Percentiles rank a stretch among this genome's conserved stretches.
Evolutionary conservation across 2,329 filamentous ascomycete genomes (phyloP).

Genomic region (Byssochlamys sp.): DNA sequence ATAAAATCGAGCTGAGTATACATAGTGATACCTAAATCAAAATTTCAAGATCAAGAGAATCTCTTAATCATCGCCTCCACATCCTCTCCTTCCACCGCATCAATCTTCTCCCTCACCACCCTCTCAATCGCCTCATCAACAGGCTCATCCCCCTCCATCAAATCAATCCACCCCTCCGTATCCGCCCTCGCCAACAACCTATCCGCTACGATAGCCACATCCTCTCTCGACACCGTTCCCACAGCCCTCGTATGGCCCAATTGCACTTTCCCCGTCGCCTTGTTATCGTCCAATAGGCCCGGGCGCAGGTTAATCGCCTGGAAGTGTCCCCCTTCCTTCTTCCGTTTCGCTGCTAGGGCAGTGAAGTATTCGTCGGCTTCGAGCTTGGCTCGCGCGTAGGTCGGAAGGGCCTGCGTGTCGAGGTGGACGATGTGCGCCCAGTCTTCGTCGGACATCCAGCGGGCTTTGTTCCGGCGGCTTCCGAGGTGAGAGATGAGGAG

Average conservation of each 20-base stretch:
- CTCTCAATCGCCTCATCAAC: constrained; percentile 39
- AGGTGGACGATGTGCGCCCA: constrained; percentile 37
- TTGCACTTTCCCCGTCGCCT: constrained; percentile 38
- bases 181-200: constrained; percentile 40
- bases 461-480: constrained; percentile 38
- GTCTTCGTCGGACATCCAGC: constrained; percentile 44
- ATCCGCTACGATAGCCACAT: constrained; percentile 44
- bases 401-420: constrained; percentile 41
- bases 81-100: constrained; percentile 44
- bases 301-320: constrained; percentile 45
- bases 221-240: constrained; percentile 39
- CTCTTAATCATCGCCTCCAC: constrained; percentile 34
- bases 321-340: constrained; percentile 24
- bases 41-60: constrained; percentile 10
- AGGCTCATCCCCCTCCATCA: constrained; percentile 42
- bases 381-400: constrained; percentile 46
- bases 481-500: constrained; percentile 47
- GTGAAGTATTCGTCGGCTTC: constrained; percentile 49
- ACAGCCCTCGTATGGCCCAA: constrained; percentile 40
- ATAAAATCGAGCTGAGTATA: background rate
- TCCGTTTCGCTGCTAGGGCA: constrained; percentile 31
- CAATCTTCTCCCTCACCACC: constrained; percentile 35
- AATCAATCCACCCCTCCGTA: constrained; percentile 45
- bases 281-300: constrained; percentile 39
- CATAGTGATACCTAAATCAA: background rate